A percentile compares a stretch with the other conserved stretches of the same genome.
Conservation (phyloP, 2,329 filamentous ascomycete species). For the Alternaria angustiovoidea region DNA sequence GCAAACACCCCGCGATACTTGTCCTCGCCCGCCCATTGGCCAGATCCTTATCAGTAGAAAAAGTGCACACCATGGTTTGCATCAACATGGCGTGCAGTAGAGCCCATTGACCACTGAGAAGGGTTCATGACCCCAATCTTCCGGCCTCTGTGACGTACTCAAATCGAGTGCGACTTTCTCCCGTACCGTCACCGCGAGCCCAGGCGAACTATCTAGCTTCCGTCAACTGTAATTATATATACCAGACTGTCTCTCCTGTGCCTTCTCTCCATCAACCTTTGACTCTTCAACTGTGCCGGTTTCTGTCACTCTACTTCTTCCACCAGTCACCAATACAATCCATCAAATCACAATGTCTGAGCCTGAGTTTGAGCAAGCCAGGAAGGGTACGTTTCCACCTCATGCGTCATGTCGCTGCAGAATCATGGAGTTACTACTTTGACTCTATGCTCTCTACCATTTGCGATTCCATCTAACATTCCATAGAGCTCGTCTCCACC, state of each 20-base stretch:
- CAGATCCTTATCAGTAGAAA: constrained; percentile 43
- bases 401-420: not conserved
- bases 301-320: constrained; percentile 13
- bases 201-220: constrained; percentile 23
- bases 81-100: constrained; percentile 28
- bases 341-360: constrained; percentile 73
- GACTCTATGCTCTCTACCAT: not conserved
- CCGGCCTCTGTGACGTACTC: constrained; percentile 74
- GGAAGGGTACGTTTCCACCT: constrained; percentile 73
- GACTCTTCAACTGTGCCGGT: constrained; percentile 10
- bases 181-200: constrained; percentile 21
- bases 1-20: constrained; percentile 30
- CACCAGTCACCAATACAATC: not conserved
- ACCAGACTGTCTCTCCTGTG: constrained; percentile 22
- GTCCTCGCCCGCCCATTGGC: constrained; percentile 35
- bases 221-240: constrained; percentile 41
- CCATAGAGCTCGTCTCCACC: constrained; percentile 85
- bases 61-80: constrained; percentile 45
- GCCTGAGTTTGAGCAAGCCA: constrained; percentile 99
- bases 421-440: not conserved
- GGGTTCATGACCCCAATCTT: constrained; percentile 68
- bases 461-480: constrained; percentile 19
- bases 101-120: constrained; percentile 52
- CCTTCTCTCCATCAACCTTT: constrained; percentile 16
- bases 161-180: constrained; percentile 50